Evolutionary conservation across 768 basidiomycete genomes (phyloP).

Genomic region (Boletus vermiculosoides): DNA sequence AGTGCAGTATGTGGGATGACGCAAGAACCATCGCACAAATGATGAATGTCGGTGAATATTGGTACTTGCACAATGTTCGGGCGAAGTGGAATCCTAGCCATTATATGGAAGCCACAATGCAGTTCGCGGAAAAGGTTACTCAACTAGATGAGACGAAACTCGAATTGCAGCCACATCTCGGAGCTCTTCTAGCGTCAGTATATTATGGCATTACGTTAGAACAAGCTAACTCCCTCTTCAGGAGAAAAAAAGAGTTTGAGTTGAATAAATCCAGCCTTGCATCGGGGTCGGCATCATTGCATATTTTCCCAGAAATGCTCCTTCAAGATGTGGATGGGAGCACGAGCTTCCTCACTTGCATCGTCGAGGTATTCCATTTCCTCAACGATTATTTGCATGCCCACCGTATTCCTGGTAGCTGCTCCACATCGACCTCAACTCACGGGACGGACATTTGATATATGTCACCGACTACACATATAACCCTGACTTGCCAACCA

Average conservation of each 20-base stretch:
- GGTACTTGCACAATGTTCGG: slow-evolving; percentile 51
- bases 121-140: slow-evolving; percentile 41
- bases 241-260: slow-evolving; percentile 48
- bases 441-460: slow-evolving; percentile 38
- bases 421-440: slow-evolving; percentile 39
- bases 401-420: slow-evolving; percentile 37
- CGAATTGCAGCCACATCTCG: slow-evolving; percentile 38
- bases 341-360: slow-evolving; percentile 49
- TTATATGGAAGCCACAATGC: slow-evolving; percentile 54
- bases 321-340: slow-evolving; percentile 46
- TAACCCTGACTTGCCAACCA: slow-evolving; percentile 42
- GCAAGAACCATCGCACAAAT: slow-evolving; percentile 41
- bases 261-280: slow-evolving; percentile 21
- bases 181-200: slow-evolving; percentile 52
- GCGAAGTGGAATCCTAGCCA: slow-evolving; percentile 40
- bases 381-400: not conserved
- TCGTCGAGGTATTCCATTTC: slow-evolving; percentile 49
- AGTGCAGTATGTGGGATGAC: slow-evolving; percentile 57
- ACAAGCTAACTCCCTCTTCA: slow-evolving; percentile 23
- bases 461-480: slow-evolving; percentile 68
- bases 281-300: slow-evolving; percentile 24
- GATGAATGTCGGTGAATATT: slow-evolving; percentile 52
- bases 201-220: not conserved
- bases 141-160: slow-evolving; percentile 43
- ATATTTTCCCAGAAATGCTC: slow-evolving; percentile 43